Evolutionary conservation across 768 basidiomycete genomes (phyloP).

Genomic region (Agaricus blazei): DNA sequence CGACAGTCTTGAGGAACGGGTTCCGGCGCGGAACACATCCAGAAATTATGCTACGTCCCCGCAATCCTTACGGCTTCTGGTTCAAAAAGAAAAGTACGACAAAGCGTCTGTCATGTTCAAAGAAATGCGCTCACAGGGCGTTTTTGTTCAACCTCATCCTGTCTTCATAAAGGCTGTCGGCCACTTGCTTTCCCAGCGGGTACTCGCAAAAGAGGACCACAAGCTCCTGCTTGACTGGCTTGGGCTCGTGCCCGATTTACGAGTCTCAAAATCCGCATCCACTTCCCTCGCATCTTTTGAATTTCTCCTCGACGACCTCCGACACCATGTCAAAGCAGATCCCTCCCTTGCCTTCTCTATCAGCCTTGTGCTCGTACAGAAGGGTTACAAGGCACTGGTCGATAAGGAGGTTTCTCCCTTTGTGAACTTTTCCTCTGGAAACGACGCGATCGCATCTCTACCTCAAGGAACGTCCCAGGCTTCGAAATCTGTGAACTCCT

Average conservation of each 20-base stretch:
- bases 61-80: constrained; percentile 15
- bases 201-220: background rate
- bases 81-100: constrained; percentile 22
- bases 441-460: constrained; percentile 13
- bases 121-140: constrained; percentile 32
- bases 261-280: background rate
- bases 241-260: constrained; percentile 11
- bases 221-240: constrained; percentile 30
- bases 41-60: constrained; percentile 7
- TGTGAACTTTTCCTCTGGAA: constrained; percentile 11
- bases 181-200: constrained; percentile 20
- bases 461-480: constrained; percentile 9
- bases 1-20: background rate
- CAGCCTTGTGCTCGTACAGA: constrained; percentile 37
- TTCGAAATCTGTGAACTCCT: background rate
- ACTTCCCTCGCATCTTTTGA: background rate
- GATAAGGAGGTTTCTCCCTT: constrained; percentile 21
- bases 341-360: constrained; percentile 36
- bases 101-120: constrained; percentile 28
- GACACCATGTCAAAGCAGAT: constrained; percentile 13
- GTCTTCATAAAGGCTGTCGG: constrained; percentile 34
- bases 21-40: background rate
- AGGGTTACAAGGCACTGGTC: constrained; percentile 33
- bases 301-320: background rate
- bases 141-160: constrained; percentile 28